A percentile compares a stretch with the other conserved stretches of the same genome.
Conservation (phyloP, 2,329 filamentous ascomycete genomes). For the Beauveria bassiana region DNA sequence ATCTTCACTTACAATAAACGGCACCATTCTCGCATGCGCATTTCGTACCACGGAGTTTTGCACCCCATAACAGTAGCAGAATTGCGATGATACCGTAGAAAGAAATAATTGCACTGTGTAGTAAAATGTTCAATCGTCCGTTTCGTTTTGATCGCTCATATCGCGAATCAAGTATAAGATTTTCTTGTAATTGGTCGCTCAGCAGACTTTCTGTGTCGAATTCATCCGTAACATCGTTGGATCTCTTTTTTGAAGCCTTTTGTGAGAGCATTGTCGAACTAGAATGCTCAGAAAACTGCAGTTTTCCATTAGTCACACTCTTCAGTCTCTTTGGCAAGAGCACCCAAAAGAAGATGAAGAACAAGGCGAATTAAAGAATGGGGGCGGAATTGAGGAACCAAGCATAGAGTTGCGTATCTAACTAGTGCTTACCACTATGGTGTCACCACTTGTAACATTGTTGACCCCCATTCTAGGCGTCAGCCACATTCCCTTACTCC, state of each 20-base stretch:
- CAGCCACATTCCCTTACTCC: neutral
- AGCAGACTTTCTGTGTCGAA: slow-evolving; percentile 3
- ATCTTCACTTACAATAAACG: slow-evolving; percentile 6
- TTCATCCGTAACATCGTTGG: neutral
- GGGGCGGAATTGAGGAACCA: neutral
- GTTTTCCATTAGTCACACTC: neutral
- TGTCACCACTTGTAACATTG: neutral
- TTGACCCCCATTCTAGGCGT: neutral
- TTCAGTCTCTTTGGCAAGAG: too few relatives aligned
- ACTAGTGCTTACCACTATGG: slow-evolving; percentile 7
- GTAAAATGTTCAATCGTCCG: neutral
- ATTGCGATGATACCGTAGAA: neutral
- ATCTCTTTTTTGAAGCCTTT: neutral
- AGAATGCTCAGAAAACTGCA: neutral
- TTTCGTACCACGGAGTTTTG: neutral
- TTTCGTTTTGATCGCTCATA: neutral
- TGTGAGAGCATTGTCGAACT: slow-evolving; percentile 3
- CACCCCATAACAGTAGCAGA: slow-evolving; percentile 1
- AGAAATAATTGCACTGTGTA: neutral
- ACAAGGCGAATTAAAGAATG: neutral
- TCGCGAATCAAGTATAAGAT: neutral
- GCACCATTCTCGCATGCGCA: neutral
- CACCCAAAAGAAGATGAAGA: neutral
- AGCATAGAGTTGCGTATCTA: neutral
- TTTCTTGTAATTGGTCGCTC: slow-evolving; percentile 3